Evolutionary conservation across 78 protist genomes (phyloP).

Genomic region (Acrasis kona): DNA sequence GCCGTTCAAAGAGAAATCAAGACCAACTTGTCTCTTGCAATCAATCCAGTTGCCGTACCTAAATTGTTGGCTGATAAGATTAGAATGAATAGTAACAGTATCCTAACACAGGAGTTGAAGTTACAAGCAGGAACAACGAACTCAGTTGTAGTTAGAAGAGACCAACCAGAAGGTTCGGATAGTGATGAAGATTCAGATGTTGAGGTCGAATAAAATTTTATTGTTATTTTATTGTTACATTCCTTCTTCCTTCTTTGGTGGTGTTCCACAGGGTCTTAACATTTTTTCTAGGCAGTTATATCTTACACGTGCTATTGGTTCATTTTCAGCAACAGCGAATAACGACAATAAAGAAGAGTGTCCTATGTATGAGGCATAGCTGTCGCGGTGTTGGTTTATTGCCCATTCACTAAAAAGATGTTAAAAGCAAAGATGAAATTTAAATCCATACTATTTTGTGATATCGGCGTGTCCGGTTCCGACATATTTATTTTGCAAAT

Average conservation of each 20-base stretch:
- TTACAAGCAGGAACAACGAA: too few species aligned
- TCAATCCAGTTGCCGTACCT: too few species aligned
- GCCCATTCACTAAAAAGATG: conserved; percentile 53
- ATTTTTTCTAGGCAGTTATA: conserved; percentile 1
- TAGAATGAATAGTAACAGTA: too few species aligned
- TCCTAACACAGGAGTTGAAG: too few species aligned
- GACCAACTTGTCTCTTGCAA: too few species aligned
- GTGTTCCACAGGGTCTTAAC: not conserved
- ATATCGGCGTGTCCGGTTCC: conserved; percentile 64
- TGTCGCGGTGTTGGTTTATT: conserved; percentile 72
- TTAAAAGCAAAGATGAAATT: too few species aligned
- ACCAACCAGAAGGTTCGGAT: too few species aligned
- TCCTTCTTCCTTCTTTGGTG: not conserved
- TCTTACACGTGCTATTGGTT: not conserved
- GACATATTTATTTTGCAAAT: conserved; percentile 41
- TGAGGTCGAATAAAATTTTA: too few species aligned
- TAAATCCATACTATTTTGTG: conserved; percentile 33
- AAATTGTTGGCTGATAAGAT: too few species aligned
- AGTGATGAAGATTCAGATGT: too few species aligned
- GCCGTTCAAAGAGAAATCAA: conserved; percentile 8
- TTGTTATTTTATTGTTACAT: too few species aligned
- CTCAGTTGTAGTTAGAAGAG: too few species aligned
- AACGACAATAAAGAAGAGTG: conserved; percentile 33
- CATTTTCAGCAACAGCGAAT: conserved; percentile 63
- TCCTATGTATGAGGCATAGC: conserved; percentile 59